Conservation (phyloP, 148 eudicot genomes). For the Limonium bicolor region DNA sequence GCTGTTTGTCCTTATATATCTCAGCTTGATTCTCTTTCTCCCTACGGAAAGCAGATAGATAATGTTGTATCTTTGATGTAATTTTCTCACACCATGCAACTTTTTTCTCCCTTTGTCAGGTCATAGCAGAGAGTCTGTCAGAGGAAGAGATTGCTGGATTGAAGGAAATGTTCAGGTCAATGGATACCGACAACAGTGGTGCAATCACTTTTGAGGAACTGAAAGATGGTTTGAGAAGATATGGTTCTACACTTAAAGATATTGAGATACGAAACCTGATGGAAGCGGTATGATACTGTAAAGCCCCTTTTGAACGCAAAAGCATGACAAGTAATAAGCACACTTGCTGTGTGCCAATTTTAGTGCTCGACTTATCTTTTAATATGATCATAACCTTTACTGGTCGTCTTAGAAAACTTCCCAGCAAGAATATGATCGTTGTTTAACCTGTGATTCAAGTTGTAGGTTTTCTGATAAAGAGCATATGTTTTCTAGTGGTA, state of each 20-base stretch:
- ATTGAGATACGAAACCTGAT: slow-evolving; percentile 83
- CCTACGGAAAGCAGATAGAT: not conserved
- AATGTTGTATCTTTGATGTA: not conserved
- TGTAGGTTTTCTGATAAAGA: too few species aligned
- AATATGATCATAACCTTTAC: not conserved
- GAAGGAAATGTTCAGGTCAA: slow-evolving; percentile 81
- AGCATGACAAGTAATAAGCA: not conserved
- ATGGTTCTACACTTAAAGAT: slow-evolving; percentile 90
- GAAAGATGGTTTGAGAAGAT: slow-evolving; percentile 84
- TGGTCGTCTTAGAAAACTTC: not conserved
- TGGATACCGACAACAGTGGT: slow-evolving; percentile 96
- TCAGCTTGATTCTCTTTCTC: not conserved
- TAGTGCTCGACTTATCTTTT: not conserved
- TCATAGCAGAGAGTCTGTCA: slow-evolving; percentile 91
- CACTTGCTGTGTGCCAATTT: not conserved
- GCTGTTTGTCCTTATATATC: not conserved
- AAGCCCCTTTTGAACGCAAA: not conserved
- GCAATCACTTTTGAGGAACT: slow-evolving; percentile 95
- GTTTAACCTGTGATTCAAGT: too few species aligned
- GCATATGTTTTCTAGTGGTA: too few species aligned
- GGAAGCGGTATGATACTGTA: slow-evolving; percentile 61
- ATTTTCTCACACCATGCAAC: not conserved
- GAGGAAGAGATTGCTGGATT: slow-evolving; percentile 96
- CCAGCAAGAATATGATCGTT: too few species aligned
- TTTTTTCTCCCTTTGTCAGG: slow-evolving; percentile 33